Evolutionary conservation across 192 early-diverging fungal genomes (phyloP).

Genomic region (Lobulomyces angularis): DNA sequence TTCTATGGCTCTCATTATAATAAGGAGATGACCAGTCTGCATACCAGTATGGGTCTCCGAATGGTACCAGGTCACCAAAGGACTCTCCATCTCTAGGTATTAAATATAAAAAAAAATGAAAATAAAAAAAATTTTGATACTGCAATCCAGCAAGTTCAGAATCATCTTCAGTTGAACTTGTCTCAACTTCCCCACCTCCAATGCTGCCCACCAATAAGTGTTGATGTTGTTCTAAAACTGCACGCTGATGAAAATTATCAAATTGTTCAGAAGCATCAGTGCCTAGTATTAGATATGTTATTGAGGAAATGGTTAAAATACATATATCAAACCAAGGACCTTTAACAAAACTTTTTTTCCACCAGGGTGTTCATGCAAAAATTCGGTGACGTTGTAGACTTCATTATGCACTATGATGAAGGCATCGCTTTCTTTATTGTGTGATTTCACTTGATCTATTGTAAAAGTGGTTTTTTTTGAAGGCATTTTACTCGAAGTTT

Average conservation of each 20-base stretch:
- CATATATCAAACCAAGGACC: too few relatives aligned
- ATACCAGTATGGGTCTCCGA: conserved; percentile 71
- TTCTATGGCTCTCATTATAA: conserved; percentile 64
- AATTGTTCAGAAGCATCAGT: conserved; percentile 75
- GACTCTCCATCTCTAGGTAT: conserved; percentile 32
- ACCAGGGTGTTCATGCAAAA: conserved; percentile 34
- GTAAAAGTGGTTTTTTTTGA: conserved; percentile 33
- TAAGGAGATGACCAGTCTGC: conserved; percentile 54
- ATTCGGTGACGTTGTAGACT: conserved; percentile 49
- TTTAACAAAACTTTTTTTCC: conserved; percentile 62
- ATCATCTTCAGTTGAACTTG: conserved; percentile 11
- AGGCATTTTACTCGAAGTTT: too few relatives aligned
- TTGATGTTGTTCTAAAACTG: conserved; percentile 50
- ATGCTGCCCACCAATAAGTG: conserved; percentile 50
- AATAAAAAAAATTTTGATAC: not conserved
- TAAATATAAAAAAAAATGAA: conserved; percentile 2
- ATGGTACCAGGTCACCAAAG: conserved; percentile 65
- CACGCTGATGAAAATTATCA: conserved; percentile 66
- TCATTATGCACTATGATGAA: conserved; percentile 71
- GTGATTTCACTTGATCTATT: conserved; percentile 54
- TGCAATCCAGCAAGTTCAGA: conserved; percentile 1
- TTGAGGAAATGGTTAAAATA: too few relatives aligned
- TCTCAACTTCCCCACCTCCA: conserved; percentile 35
- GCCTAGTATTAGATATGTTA: too few relatives aligned
- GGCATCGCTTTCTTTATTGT: conserved; percentile 59